phyloP scores from a whole-genome alignment of 805 yeast species.

The Metschnikowia dekortorum region DNA sequence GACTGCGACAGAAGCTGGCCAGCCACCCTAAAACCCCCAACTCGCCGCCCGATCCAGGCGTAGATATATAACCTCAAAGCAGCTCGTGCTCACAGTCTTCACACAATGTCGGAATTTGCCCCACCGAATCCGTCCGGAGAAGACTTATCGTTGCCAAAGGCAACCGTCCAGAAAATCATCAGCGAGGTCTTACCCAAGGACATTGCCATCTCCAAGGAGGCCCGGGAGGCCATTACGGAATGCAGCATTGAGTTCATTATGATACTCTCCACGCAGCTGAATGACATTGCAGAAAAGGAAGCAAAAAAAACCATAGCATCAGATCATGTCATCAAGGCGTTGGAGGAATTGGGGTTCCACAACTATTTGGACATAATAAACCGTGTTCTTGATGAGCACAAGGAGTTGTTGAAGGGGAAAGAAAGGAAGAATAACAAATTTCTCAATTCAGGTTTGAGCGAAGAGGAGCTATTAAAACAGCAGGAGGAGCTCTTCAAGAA shows the following conservation, averaged over 20 bases:
- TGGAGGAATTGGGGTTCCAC: constrained; percentile 79
- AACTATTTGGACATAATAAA: constrained; percentile 81
- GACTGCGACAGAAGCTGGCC: not conserved
- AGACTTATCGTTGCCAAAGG: constrained; percentile 49
- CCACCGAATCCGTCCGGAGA: constrained; percentile 29
- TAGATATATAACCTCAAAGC: not conserved
- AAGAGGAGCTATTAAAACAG: constrained; percentile 85
- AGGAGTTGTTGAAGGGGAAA: constrained; percentile 80
- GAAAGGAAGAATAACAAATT: constrained; percentile 90
- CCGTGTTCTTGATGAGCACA: constrained; percentile 78
- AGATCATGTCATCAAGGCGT: constrained; percentile 89
- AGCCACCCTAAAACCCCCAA: not conserved
- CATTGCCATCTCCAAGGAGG: constrained; percentile 83
- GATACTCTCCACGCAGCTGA: constrained; percentile 89
- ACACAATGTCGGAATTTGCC: constrained; percentile 37
- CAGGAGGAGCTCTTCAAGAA: constrained; percentile 89
- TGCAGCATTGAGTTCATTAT: constrained; percentile 95
- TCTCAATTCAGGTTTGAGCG: constrained; percentile 86
- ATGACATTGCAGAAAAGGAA: constrained; percentile 94
- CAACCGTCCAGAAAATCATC: constrained; percentile 93
- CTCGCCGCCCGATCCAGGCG: not conserved
- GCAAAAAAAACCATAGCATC: constrained; percentile 94
- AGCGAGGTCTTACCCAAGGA: constrained; percentile 88
- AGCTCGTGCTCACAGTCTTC: not conserved
- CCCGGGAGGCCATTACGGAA: constrained; percentile 91